Evolutionary conservation across 331 rosid genomes (phyloP).

Genomic region (Prunus yedoensis): DNA sequence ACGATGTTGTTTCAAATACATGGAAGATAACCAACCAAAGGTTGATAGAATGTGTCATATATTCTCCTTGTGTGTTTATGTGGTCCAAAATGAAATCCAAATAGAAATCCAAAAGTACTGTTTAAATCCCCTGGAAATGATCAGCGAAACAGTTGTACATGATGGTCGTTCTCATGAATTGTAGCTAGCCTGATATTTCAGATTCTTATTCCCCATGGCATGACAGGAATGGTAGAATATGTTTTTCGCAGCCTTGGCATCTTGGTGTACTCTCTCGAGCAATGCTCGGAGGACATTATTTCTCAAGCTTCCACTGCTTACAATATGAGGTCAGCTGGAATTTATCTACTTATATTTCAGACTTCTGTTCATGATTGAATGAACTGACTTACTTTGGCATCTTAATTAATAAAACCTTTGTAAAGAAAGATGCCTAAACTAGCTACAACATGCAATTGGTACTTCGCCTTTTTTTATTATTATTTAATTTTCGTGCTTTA

Average conservation of each 20-base stretch:
- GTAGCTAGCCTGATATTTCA: not conserved
- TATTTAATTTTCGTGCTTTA: no score
- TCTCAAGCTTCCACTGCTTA: not conserved
- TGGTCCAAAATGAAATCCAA: slow-evolving; percentile 2
- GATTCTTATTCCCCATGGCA: slow-evolving; percentile 6
- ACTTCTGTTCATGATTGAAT: not conserved
- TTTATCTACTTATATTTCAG: not conserved
- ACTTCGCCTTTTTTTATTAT: not conserved
- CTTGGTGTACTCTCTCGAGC: no score
- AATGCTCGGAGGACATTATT: not conserved
- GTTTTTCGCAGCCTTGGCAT: not conserved
- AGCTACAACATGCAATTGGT: not conserved
- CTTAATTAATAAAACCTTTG: not conserved
- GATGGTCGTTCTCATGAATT: not conserved
- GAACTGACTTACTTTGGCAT: not conserved
- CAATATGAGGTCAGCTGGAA: not conserved
- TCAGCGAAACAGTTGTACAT: not conserved
- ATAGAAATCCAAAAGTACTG: no score
- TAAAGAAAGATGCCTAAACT: slow-evolving; percentile 1
- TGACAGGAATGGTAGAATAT: not conserved
- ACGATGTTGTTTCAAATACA: slow-evolving; percentile 1
- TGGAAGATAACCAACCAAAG: not conserved
- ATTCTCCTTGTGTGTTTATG: not conserved
- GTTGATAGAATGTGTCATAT: slow-evolving; percentile 13
- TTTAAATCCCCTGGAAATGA: not conserved